Conservation (phyloP, 805 yeast species). For the Isabelozyma heimii region DNA sequence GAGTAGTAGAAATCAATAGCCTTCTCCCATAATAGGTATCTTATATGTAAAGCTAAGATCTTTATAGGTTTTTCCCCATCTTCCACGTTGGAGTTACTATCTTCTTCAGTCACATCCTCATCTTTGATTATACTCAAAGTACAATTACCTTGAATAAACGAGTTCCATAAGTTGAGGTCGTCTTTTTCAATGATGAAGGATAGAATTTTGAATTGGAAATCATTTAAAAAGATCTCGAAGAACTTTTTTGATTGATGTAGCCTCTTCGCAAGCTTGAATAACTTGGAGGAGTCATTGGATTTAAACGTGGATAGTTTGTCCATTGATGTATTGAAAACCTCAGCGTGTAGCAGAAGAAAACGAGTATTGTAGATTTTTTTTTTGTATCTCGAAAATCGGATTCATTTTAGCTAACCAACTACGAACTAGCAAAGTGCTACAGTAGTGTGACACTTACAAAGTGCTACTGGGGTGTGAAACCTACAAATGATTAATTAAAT, state of each 20-base stretch:
- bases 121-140: constrained; percentile 14
- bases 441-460: too few relatives aligned
- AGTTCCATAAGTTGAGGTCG: constrained; percentile 30
- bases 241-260: constrained; percentile 24
- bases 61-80: constrained; percentile 37
- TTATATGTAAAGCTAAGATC: constrained; percentile 54
- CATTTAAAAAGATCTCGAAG: constrained; percentile 35
- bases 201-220: constrained; percentile 31
- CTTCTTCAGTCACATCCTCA: neutral
- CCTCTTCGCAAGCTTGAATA: constrained; percentile 34
- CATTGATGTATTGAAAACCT: constrained; percentile 18
- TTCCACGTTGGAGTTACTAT: constrained; percentile 30
- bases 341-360: too few relatives aligned
- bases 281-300: constrained; percentile 25
- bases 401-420: too few relatives aligned
- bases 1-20: constrained; percentile 51
- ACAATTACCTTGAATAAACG: constrained; percentile 40
- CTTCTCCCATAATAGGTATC: constrained; percentile 72
- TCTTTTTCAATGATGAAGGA: constrained; percentile 25
- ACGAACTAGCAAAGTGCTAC: too few relatives aligned
- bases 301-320: constrained; percentile 38
- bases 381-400: too few relatives aligned
- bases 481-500: neutral
- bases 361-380: too few relatives aligned
- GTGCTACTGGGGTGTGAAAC: too few relatives aligned